These are phyloP conservation scores for Marvania coccoides DNA, from an alignment of 139 green algal species.

Conservation along the genomic window DNA sequence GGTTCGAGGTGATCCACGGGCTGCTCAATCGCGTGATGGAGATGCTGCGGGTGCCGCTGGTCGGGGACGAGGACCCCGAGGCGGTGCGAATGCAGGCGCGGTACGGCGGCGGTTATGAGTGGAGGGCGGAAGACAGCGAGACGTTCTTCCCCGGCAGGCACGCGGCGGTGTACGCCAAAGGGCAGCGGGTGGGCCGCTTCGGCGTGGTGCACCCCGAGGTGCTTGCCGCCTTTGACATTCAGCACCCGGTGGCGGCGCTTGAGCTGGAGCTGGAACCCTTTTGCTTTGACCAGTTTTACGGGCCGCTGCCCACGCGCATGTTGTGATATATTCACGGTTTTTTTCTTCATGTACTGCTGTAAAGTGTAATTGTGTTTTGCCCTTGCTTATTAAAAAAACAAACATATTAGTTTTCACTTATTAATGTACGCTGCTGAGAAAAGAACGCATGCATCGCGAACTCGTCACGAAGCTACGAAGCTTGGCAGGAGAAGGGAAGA, in stretches of 20 bases:
- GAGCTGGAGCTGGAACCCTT: constrained; percentile 94
- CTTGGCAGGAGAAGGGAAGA: no score
- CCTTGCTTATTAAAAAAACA: no score
- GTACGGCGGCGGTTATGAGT: constrained; percentile 58
- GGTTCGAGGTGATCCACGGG: constrained; percentile 94
- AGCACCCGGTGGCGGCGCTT: constrained; percentile 79
- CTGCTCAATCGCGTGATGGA: constrained; percentile 97
- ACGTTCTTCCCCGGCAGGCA: constrained; percentile 85
- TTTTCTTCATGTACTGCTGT: no score
- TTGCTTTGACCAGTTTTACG: constrained; percentile 72
- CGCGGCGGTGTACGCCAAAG: constrained; percentile 37
- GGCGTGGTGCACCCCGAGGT: constrained; percentile 92
- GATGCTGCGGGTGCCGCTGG: constrained; percentile 66
- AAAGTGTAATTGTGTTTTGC: no score
- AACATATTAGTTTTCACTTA: no score
- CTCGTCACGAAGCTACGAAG: no score
- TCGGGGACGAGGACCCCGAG: constrained; percentile 17
- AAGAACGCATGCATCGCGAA: no score
- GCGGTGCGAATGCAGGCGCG: background rate
- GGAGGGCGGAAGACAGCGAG: constrained; percentile 37
- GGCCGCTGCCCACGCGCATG: constrained; percentile 32
- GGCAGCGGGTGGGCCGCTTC: constrained; percentile 67
- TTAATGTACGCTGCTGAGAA: no score
- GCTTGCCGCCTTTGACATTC: constrained; percentile 78
- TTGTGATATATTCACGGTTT: no score